A percentile compares a stretch with the other conserved stretches of the same genome.
These are phyloP conservation scores for Oemleria cerasiformis DNA, from an alignment of 306 rosid genomes.

Conservation along the genomic window DNA sequence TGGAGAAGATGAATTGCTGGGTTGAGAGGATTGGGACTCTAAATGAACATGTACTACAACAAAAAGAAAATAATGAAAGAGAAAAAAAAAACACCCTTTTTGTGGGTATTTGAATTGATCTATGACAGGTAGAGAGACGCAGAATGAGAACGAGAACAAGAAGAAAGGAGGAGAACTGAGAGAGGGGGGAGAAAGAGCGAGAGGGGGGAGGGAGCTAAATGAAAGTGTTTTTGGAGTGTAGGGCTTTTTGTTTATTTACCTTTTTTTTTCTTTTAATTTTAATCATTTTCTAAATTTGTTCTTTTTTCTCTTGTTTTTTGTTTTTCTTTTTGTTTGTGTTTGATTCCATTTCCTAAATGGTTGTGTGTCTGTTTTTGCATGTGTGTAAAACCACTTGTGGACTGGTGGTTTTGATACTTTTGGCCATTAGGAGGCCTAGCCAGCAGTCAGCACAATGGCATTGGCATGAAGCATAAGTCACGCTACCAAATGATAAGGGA, in stretches of 20 bases:
- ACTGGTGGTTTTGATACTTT: neutral
- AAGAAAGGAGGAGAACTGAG: conserved; percentile 2
- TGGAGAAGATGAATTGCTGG: conserved; percentile 18
- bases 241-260: conserved; percentile 28
- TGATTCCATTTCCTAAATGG: neutral
- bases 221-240: conserved; percentile 35
- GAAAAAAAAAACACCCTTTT: conserved; percentile 12
- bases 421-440: neutral
- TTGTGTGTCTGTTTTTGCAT: neutral
- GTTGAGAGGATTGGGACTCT: conserved; percentile 32
- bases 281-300: neutral
- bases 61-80: conserved; percentile 4
- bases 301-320: neutral
- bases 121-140: conserved; percentile 20
- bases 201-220: conserved; percentile 19
- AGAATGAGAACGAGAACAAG: conserved; percentile 2
- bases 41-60: conserved; percentile 22
- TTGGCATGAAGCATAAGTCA: no score
- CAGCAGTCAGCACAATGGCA: neutral
- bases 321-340: neutral
- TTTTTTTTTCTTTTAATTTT: neutral
- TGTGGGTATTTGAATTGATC: conserved; percentile 50
- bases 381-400: neutral
- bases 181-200: no score
- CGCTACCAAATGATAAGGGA: no score